Evolutionary conservation across 1,284 basidiomycete genomes (phyloP), one percentile per base, ranked within the genome.

Genomic region (Phellopilus nigrolimitatus): DNA sequence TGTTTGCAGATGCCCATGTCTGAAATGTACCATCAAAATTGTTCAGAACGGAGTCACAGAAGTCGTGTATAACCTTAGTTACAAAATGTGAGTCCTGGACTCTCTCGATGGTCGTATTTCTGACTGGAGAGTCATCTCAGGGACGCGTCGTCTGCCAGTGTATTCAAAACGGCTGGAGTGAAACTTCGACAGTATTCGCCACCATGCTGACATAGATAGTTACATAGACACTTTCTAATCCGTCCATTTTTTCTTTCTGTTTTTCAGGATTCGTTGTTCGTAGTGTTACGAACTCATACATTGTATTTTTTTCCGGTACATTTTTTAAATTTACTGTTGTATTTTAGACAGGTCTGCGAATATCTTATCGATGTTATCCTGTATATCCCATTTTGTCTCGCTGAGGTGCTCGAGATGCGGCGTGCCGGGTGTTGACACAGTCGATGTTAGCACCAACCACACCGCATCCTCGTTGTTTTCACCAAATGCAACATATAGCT

Each of bases 1-100:
- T 42, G 34, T 34, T 25, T 33, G 27, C 60, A 97, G 94, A n/a
- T 98, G 97, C 62, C 97, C 97, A 0, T 99, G 97, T 66, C 73
- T 99, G 7, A 84, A 84, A 57, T 99, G 97, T 65, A 93, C 94
- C 0, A 87, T 98, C 66, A 99, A 99, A 67, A 98, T 99, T 59
- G 91, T 95, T 21, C 95, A 99, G 65, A 89, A 87, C 38, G 95
- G 95, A 3, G 88, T 99, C 12, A 83, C 79, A 54, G 88, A 88
- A 58, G 95, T 99, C 7, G 91, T 99, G 4, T 99, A 99, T 66
- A 95, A 95, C 67, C 73, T 97, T 49, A 87, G 85, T 54, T 99
- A 99, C 69, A 92, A 91, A 72, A 91, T 97, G 92, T 94, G 69
- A 62, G 82, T 72, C 39, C 17, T 45, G 21, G 49, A 19, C 27